Evolutionary conservation across 352 stramenopile species (phyloP), one percentile per base, ranked within the genome.

Genomic region (Phytopythium vexans): DNA sequence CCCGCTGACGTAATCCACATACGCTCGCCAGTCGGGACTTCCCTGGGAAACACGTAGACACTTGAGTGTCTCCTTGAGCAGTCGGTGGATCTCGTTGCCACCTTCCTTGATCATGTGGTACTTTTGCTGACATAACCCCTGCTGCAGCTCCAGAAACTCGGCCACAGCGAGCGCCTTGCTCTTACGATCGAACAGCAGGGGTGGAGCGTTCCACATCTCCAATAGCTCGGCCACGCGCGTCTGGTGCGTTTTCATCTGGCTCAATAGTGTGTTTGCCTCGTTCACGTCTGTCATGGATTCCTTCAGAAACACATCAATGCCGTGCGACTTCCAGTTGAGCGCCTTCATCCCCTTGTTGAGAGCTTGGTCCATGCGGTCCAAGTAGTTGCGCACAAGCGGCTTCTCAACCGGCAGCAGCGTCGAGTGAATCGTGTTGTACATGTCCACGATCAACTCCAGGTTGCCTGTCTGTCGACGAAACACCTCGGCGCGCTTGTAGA

Each of bases 301-400:
- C 46, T 92, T 96, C 34, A 97, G 56, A 38, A 97, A 98, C 4
- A 92, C 69, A 41, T 97, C 89, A 47, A 98, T 97, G 15, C 89
- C 89, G 35, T 95, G 89, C 5, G 77, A 95, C 43, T 97, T 97
- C 92, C 92, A 98, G 54, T 97, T 98, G 7, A 98, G 69, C 3
- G 76, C 58, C 53, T 91, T 91, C 10, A 98, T 86, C 4, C 91
- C 92, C 60, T 97, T 93, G 14, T 74, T 79, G 4, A 98, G 55
- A 8, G 84, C 74, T 50, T 96, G 82, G 49, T 97, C 89, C 72
- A 98, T 96, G 9, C 88, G 83, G 39, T 97, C 89, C 9, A 97
- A 68, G 48, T 97, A 86, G 8, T 55, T 72, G 49, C 89, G 91
- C 0, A 98, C 76, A 1, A 98, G 77, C 4, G 92, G 89, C 36